These are phyloP conservation scores for Pythium brachiatum DNA, from an alignment of 352 stramenopile genomes.

Conservation along the genomic window DNA sequence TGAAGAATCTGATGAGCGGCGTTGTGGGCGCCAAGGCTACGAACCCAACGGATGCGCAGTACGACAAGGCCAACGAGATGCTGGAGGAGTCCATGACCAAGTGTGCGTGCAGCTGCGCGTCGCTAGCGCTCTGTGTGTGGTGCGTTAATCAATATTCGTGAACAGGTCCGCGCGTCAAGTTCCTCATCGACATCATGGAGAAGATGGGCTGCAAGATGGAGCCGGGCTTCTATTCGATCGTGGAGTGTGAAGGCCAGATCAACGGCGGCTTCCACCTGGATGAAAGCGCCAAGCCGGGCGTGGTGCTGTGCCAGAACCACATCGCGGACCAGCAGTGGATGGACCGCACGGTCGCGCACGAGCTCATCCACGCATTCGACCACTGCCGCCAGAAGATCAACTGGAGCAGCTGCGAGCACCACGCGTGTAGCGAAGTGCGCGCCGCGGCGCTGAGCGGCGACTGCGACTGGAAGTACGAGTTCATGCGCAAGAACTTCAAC, in stretches of 20 bases:
- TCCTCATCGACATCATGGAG: conserved; percentile 82
- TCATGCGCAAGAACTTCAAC: conserved; percentile 91
- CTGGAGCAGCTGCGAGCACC: conserved; percentile 91
- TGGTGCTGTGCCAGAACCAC: conserved; percentile 90
- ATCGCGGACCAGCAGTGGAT: conserved; percentile 90
- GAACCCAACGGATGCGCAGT: conserved; percentile 23
- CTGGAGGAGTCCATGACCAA: conserved; percentile 61
- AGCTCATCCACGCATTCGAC: conserved; percentile 94
- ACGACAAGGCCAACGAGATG: conserved; percentile 46
- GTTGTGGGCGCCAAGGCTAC: conserved; percentile 26
- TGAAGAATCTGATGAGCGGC: conserved; percentile 60
- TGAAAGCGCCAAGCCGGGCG: conserved; percentile 64
- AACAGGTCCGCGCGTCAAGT: conserved; percentile 73
- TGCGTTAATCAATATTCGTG: background rate
- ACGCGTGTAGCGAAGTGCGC: conserved; percentile 90
- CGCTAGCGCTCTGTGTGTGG: background rate
- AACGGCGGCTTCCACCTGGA: conserved; percentile 86
- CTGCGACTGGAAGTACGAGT: conserved; percentile 91
- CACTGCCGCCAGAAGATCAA: conserved; percentile 92
- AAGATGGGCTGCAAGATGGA: conserved; percentile 84
- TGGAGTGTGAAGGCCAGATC: conserved; percentile 82
- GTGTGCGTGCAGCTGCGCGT: conserved; percentile 40
- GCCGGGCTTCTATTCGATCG: conserved; percentile 71
- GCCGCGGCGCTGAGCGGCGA: conserved; percentile 83
- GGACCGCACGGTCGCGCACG: conserved; percentile 90